Base-by-base conservation (phyloP, 441 rosid genomes). In the Breynia disticha region DNA sequence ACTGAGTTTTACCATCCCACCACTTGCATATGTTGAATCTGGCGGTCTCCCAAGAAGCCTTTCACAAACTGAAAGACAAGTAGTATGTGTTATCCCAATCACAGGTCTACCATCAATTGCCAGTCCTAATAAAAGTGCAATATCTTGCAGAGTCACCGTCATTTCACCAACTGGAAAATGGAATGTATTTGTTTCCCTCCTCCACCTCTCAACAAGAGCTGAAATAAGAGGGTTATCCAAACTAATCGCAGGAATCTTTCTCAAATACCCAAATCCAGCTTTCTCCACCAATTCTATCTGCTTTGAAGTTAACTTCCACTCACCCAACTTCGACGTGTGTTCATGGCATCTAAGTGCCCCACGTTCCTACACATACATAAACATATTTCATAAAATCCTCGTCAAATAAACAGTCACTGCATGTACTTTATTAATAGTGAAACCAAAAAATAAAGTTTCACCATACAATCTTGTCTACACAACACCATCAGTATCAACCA, bases 331-430 rank as follows among this genome's bases (percentile, higher is more conserved):
- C 0, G 97, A 87, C 7, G 98, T 93, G 59, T 93, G 98, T 71
- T 93, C 98, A 59, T 88, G 98, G 75, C 98, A 93, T 73, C 98
- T 81, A 60, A 93, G 87, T 1, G 93, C 98, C 62, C 95, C 97
- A 18, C 98, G 85, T 74, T 93, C 98, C 97, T 93, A 52, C 18
- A 1, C 21, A 15, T 7, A 24, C 32, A 24, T 7, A 24, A 24
- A 24, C 32, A 24, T 24, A 24, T 24, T n/a, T 39, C 35, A 18
- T 11, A 16, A 37, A 51, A 13, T 59, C 39, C 46, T 16, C n/a
- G 12, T 45, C 32, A 24, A 3, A 24, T 24, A 24, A 24, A 12
- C 17, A 0, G 0, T 1, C 12, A 49, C 7, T 2, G 43, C 28
- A 18, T 14, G 35, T 3, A 16, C 6, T 11, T 24, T 21, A 13